Evolutionary conservation across 495 filamentous ascomycete genomes (phyloP), one percentile per base, ranked within the genome.

Genomic region (Pseudoneurospora amorphoporcata): DNA sequence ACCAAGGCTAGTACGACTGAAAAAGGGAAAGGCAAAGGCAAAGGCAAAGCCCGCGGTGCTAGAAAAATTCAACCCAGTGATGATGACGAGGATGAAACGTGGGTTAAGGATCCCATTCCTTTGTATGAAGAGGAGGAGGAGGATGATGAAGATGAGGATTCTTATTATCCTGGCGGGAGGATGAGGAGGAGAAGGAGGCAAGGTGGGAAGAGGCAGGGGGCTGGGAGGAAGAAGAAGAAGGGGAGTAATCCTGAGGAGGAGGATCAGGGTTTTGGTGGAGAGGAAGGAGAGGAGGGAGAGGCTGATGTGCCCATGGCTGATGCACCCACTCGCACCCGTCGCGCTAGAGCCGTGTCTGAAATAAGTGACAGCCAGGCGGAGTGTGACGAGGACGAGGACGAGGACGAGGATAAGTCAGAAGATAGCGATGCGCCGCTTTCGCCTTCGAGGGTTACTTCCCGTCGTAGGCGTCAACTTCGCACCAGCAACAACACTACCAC

Each of bases 121-220:
- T 42, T 72, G 10, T 71, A 43, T 19, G 39, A 19, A 3, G 69
- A 71, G 29, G 12, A 73, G 0, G 77, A 80, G 4, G 77, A 79
- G 40, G 78, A 79, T 12, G 78, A 77, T 19, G 37, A 69, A 10
- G 72, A 53, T 3, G 76, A 76, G 37, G 72, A 77, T 5, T 78
- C 68, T 40, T 73, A 19, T 3, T 68, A 75, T n/a, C 32, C n/a
- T 14, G 53, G 47, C 12, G 70, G 69, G 5, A 47, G 39, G 23
- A 61, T 35, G 23, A 61, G 68, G 9, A 69, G 72, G 10, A 69
- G 72, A 12, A 79, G 78, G 72, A 79, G 76, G 73, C 75, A 78
- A 4, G 79, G 79, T n/a, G 79, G 79, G 8, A 70, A 53, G 42
- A 75, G 79, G 5, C 73, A 74, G 2, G 79, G 79, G 4, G 79